These are phyloP conservation scores for Leccinum subspadiceum DNA, from an alignment of 1,284 basidiomycete species.

Conservation along the genomic window DNA sequence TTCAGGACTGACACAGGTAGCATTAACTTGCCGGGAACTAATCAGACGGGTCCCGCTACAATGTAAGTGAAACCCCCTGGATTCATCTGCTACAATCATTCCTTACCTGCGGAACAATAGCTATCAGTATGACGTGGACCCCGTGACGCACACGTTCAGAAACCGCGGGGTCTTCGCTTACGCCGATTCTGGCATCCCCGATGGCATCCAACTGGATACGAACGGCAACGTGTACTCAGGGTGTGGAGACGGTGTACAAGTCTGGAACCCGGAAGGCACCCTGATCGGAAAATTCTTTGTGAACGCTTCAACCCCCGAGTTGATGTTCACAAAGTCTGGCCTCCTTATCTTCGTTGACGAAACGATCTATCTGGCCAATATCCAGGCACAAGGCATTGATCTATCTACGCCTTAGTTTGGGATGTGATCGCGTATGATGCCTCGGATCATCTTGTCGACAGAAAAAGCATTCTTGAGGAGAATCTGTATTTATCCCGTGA, in stretches of 20 bases:
- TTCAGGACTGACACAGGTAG: slow-evolving; percentile 55
- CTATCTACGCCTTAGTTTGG: slow-evolving; percentile 3
- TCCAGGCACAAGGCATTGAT: slow-evolving; percentile 19
- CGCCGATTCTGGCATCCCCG: slow-evolving; percentile 63
- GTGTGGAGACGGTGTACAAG: slow-evolving; percentile 38
- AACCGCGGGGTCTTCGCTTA: slow-evolving; percentile 76
- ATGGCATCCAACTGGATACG: slow-evolving; percentile 56
- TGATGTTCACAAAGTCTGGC: slow-evolving; percentile 48
- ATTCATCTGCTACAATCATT: not conserved
- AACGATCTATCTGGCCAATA: slow-evolving; percentile 18
- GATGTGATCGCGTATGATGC: not conserved
- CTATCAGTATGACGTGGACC: slow-evolving; percentile 69
- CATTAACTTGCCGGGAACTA: slow-evolving; percentile 45
- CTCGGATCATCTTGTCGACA: not conserved
- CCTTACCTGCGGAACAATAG: slow-evolving; percentile 33
- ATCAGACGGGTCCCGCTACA: slow-evolving; percentile 64
- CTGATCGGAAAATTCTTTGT: slow-evolving; percentile 77
- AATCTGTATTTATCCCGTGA: not conserved
- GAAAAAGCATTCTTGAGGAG: not conserved
- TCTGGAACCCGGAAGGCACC: slow-evolving; percentile 62
- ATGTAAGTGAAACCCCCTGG: slow-evolving; percentile 46
- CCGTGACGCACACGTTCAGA: slow-evolving; percentile 50
- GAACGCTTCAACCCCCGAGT: slow-evolving; percentile 56
- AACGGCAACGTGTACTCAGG: slow-evolving; percentile 23
- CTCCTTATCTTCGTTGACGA: slow-evolving; percentile 21